Conservation (phyloP, 106 monocot species). For the Apostasia ramifera region DNA sequence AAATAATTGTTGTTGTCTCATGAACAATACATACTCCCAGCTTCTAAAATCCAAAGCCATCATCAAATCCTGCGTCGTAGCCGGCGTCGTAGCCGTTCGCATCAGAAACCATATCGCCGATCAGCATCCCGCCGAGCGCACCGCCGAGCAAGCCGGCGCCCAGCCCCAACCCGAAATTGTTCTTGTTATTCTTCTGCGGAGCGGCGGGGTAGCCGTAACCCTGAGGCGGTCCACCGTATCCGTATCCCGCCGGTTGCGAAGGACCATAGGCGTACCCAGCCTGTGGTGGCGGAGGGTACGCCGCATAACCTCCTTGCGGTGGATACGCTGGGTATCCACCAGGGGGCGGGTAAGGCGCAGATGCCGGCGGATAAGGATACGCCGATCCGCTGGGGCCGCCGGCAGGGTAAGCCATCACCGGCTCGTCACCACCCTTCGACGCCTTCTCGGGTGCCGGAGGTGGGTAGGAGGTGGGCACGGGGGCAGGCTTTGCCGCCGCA, state of each 20-base stretch:
- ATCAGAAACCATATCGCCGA: conserved; percentile 57
- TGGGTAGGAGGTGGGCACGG: conserved; percentile 7
- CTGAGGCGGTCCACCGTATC: conserved; percentile 14
- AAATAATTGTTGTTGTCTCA: neutral
- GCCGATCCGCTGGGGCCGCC: conserved; percentile 13
- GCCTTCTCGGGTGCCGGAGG: neutral
- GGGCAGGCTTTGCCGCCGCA: neutral
- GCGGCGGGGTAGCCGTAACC: conserved; percentile 9
- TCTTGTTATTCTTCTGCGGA: conserved; percentile 21
- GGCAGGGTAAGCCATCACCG: conserved; percentile 37
- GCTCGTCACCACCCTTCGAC: conserved; percentile 11
- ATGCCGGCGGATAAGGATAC: conserved; percentile 11
- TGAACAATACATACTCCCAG: neutral
- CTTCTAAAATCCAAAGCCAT: conserved; percentile 24
- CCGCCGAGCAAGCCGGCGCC: conserved; percentile 53
- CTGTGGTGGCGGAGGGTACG: conserved; percentile 17
- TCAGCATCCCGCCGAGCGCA: conserved; percentile 44
- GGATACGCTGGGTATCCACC: conserved; percentile 6
- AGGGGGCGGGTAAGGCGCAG: conserved; percentile 1
- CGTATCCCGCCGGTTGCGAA: conserved; percentile 14
- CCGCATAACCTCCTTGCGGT: conserved; percentile 4
- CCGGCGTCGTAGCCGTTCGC: conserved; percentile 36
- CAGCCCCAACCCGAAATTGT: conserved; percentile 31
- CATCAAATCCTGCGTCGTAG: conserved; percentile 47
- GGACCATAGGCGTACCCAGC: conserved; percentile 21